These are phyloP conservation scores for Amylocarpus encephaloides DNA, from an alignment of 2,329 filamentous ascomycete genomes.

Conservation along the genomic window DNA sequence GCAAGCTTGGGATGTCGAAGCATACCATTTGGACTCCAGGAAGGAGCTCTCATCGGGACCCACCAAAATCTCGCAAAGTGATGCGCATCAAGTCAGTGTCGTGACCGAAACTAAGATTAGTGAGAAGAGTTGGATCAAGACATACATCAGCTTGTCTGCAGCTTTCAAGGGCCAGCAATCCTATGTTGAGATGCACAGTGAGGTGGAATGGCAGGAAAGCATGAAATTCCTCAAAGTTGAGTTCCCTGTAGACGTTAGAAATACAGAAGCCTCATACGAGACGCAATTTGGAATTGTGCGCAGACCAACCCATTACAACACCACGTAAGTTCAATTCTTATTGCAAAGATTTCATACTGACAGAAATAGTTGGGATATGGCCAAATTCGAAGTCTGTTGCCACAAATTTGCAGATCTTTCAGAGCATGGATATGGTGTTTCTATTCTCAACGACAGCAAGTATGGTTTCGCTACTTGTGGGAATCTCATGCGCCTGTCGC, in stretches of 20 bases:
- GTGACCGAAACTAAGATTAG: constrained; percentile 83
- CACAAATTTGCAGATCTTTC: constrained; percentile 91
- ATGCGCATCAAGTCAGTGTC: constrained; percentile 71
- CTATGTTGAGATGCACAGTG: constrained; percentile 70
- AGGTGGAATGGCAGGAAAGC: constrained; percentile 94
- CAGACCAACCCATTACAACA: constrained; percentile 96
- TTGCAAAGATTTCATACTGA: constrained; percentile 22
- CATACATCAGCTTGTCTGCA: constrained; percentile 73
- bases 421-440: constrained; percentile 83
- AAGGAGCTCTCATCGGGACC: constrained; percentile 64
- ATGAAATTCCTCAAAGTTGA: constrained; percentile 99
- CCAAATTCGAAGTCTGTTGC: constrained; percentile 94
- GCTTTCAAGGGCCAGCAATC: constrained; percentile 58
- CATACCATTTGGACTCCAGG: constrained; percentile 85
- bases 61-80: constrained; percentile 65
- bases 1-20: constrained; percentile 98
- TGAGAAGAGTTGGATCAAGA: constrained; percentile 77
- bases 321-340: constrained; percentile 47
- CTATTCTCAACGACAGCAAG: constrained; percentile 90
- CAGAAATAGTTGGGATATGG: constrained; percentile 74
- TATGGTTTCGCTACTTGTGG: constrained; percentile 91
- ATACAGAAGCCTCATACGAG: constrained; percentile 91
- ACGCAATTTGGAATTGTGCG: constrained; percentile 86
- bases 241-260: constrained; percentile 86
- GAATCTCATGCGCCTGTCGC: constrained; percentile 80